phyloP scores from a whole-genome alignment of 768 basidiomycete species.

The Kwoniella dendrophila region DNA sequence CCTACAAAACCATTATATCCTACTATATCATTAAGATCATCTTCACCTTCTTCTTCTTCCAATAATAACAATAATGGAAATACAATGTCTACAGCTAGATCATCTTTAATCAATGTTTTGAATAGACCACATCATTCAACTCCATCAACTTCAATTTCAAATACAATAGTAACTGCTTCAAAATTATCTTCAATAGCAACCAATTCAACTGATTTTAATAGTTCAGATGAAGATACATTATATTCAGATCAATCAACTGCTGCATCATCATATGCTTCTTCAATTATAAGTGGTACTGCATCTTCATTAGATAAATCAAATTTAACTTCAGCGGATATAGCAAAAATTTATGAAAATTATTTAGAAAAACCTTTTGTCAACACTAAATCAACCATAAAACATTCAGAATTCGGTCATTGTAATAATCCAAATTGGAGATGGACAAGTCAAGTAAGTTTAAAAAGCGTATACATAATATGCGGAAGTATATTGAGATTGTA shows the following conservation, averaged over 20 bases:
- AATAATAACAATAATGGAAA: conserved; percentile 5
- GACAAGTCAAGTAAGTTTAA: conserved; percentile 57
- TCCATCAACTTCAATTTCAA: conserved; percentile 15
- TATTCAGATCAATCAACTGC: conserved; percentile 41
- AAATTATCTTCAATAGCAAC: no score
- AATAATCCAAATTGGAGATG: conserved; percentile 67
- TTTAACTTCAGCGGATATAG: conserved; percentile 36
- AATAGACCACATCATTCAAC: conserved; percentile 30
- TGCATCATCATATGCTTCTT: conserved; percentile 35
- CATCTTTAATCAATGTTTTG: conserved; percentile 50
- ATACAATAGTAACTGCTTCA: conserved; percentile 9
- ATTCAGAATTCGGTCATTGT: conserved; percentile 92
- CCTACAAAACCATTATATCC: conserved; percentile 27
- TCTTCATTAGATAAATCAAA: not conserved
- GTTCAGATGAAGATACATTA: conserved; percentile 36
- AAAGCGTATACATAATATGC: no score
- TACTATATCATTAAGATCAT: conserved; percentile 22
- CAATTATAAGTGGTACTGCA: conserved; percentile 21
- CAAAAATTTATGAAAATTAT: conserved; percentile 41
- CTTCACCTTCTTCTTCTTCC: conserved; percentile 15
- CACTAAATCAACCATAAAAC: conserved; percentile 49
- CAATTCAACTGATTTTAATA: conserved; percentile 12
- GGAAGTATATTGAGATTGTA: no score
- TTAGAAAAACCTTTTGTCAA: conserved; percentile 50
- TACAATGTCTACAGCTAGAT: conserved; percentile 29